Conservation (phyloP, 2,329 filamentous ascomycete species). For the Aspergillus sp. region DNA sequence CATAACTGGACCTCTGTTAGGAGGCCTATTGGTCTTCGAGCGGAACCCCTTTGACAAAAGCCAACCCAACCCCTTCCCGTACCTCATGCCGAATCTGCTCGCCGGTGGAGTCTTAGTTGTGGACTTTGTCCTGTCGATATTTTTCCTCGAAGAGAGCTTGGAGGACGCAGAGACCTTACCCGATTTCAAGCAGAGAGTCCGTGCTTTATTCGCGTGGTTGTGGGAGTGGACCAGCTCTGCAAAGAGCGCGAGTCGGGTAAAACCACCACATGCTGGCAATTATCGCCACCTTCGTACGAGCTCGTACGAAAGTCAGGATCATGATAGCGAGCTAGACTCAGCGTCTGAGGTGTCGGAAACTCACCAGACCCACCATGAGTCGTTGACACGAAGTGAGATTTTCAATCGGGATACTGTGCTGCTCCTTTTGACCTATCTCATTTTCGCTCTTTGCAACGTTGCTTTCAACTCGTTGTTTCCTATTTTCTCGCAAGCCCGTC, state of each 20-base stretch:
- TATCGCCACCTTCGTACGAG: conserved; percentile 32
- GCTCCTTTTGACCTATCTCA: conserved; percentile 80
- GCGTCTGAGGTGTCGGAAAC: conserved; percentile 44
- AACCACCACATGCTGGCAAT: conserved; percentile 31
- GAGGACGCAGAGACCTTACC: conserved; percentile 66
- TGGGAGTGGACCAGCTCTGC: conserved; percentile 67
- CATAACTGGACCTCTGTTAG: conserved; percentile 89
- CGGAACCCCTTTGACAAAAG: conserved; percentile 57
- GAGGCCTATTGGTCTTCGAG: conserved; percentile 74
- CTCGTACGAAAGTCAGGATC: conserved; percentile 31
- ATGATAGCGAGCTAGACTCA: conserved; percentile 48
- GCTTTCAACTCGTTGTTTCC: conserved; percentile 95
- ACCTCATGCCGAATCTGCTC: conserved; percentile 79
- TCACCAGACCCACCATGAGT: conserved; percentile 46
- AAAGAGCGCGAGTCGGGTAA: conserved; percentile 61
- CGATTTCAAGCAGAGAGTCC: conserved; percentile 59
- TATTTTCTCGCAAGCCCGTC: conserved; percentile 76
- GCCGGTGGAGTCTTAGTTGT: conserved; percentile 70
- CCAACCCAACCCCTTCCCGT: conserved; percentile 68
- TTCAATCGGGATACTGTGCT: conserved; percentile 80
- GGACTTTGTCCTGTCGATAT: conserved; percentile 71
- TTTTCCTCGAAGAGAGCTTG: conserved; percentile 85
- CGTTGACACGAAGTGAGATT: conserved; percentile 60
- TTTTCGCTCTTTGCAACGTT: conserved; percentile 92
- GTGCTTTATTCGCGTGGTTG: conserved; percentile 64